Percentiles rank a stretch among this genome's conserved stretches.
Evolutionary conservation across 1,284 basidiomycete genomes (phyloP).

Genomic region (Leccinum insolens): DNA sequence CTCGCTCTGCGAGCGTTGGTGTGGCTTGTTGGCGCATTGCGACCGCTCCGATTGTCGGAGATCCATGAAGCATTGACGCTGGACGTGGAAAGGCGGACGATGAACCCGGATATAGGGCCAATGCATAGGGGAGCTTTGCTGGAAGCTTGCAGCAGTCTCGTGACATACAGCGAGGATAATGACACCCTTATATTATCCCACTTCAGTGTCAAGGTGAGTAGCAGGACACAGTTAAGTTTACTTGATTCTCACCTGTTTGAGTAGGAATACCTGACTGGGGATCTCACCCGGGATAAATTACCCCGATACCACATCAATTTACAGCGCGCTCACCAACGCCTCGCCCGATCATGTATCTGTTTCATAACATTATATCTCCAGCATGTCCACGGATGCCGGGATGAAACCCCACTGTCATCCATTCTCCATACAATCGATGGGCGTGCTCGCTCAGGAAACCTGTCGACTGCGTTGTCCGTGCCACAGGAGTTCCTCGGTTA

Average conservation of each 20-base stretch:
- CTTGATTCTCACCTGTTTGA: not conserved
- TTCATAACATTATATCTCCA: slow-evolving; percentile 6
- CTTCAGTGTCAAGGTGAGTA: slow-evolving; percentile 18
- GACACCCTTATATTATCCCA: slow-evolving; percentile 15
- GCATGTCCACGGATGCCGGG: not conserved
- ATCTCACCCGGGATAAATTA: slow-evolving; percentile 1
- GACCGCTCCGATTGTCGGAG: slow-evolving; percentile 9
- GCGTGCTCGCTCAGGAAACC: not conserved
- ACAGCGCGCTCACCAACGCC: slow-evolving; percentile 6
- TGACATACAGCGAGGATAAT: slow-evolving; percentile 13
- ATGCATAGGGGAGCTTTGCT: slow-evolving; percentile 5
- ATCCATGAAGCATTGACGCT: slow-evolving; percentile 9
- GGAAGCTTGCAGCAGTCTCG: slow-evolving; percentile 11
- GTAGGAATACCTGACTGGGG: slow-evolving; percentile 14
- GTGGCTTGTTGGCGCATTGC: slow-evolving; percentile 11
- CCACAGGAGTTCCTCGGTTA: slow-evolving; percentile 8
- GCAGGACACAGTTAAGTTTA: not conserved
- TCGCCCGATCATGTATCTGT: slow-evolving; percentile 9
- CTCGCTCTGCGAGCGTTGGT: slow-evolving; percentile 7
- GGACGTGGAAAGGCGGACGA: not conserved
- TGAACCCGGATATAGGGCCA: slow-evolving; percentile 5
- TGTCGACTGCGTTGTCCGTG: too few species aligned
- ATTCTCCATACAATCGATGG: not conserved
- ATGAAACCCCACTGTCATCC: not conserved
- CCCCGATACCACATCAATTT: slow-evolving; percentile 4